Conservation (phyloP, 2,329 filamentous ascomycete genomes). For the Apiospora kogelbergensis region DNA sequence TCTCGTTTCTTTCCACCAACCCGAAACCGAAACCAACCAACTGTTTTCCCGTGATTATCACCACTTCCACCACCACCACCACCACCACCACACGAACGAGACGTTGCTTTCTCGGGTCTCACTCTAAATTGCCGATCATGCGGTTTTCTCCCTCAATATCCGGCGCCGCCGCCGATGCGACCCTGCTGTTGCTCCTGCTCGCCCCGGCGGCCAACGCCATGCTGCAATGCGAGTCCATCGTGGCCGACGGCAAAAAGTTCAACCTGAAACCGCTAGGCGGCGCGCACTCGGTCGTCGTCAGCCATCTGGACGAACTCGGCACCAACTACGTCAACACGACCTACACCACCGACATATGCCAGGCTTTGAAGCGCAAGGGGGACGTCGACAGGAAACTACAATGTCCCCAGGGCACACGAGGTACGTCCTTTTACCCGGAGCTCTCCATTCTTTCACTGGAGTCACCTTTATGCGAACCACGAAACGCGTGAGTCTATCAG, state of each 20-base stretch:
- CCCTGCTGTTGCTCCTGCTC: conserved; percentile 36
- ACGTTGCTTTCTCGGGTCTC: background rate
- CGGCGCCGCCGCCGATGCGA: conserved; percentile 31
- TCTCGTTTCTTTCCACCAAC: background rate
- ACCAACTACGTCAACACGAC: conserved; percentile 68
- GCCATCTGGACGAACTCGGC: conserved; percentile 50
- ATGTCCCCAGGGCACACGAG: conserved; percentile 69
- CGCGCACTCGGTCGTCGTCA: conserved; percentile 67
- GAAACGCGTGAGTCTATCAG: background rate
- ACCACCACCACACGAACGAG: background rate
- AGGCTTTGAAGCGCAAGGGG: conserved; percentile 61
- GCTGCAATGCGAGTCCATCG: conserved; percentile 63
- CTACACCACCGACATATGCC: conserved; percentile 79
- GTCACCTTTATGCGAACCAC: background rate
- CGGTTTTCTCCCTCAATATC: conserved; percentile 36
- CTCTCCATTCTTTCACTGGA: too few relatives aligned
- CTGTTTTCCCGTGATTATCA: too few relatives aligned
- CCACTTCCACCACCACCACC: background rate
- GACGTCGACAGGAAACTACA: conserved; percentile 54
- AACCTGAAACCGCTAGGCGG: conserved; percentile 64
- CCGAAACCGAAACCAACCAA: background rate
- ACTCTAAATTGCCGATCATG: conserved; percentile 31
- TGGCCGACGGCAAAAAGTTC: conserved; percentile 59
- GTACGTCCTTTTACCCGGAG: conserved; percentile 39
- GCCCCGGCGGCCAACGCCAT: conserved; percentile 44